Base-by-base conservation (phyloP, 2,329 filamentous ascomycete genomes). In the Ceratocystis cacaofunesta region DNA sequence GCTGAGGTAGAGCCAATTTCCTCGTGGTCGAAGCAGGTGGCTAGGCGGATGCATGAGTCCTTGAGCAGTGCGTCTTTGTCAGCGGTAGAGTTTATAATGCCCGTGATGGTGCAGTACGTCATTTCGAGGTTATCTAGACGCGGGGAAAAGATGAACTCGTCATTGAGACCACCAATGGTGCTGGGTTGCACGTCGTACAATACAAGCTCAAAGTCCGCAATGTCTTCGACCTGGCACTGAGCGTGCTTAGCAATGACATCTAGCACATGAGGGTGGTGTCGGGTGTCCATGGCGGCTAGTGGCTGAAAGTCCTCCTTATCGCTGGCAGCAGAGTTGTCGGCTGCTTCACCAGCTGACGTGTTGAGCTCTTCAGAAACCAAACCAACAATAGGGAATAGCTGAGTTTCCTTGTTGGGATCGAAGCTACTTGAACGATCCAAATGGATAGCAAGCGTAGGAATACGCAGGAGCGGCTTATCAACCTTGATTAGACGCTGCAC, bases 61-160 rank as follows among this genome's bases (percentile, higher is more conserved):
- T 87, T 76, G 55, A 90, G 84, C 32, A 97, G 82, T 5, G 87
- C 82, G 3, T 79, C 77, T 12, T 82, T 74, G 2, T 83, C 80
- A 22, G 80, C 76, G 30, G 95, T 78, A 0, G 92, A 96, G 69
- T 87, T 82, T 71, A 97, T 90, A 66, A 99, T 80, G 65, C 90
- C 91, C 76, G 88, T 82, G 65, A 94, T 85, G 69, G 89, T 88
- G 78, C 94, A 97, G 78, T 91, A 97, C 8, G 92, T 95, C 89
- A 95, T 96, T 76, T 90, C 89, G 17, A 96, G 81, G 76, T 99
- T 99, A 78, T 99, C 94, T 65, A 99, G 82, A 58, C 94, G 86
- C n/a, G 92, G 85, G 2, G 92, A 96, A 78, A 92, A 96, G 77
- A 99, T 89, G 73, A 99, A 88, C 76, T 99, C 94, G 72, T 96